These are phyloP conservation scores for Cyamopsis tetragonoloba DNA, from an alignment of 306 rosid species.

Conservation along the genomic window DNA sequence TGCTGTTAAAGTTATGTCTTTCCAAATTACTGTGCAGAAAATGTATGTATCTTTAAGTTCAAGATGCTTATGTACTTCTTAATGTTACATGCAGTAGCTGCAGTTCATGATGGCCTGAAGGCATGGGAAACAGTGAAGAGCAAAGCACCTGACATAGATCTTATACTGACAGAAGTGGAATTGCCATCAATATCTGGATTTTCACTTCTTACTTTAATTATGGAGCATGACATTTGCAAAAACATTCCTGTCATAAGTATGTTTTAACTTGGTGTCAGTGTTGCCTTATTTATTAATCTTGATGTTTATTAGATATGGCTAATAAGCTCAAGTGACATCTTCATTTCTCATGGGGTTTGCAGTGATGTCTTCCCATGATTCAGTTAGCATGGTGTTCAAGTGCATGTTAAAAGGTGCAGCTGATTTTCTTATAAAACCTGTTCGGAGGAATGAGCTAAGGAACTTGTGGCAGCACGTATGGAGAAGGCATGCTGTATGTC, in stretches of 20 bases:
- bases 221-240: conserved; percentile 70
- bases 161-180: conserved; percentile 72
- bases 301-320: conserved; percentile 20
- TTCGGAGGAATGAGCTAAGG: conserved; percentile 73
- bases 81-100: conserved; percentile 47
- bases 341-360: conserved; percentile 31
- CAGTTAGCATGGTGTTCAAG: conserved; percentile 54
- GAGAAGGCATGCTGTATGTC: conserved; percentile 68
- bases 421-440: conserved; percentile 79
- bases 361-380: conserved; percentile 86
- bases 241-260: conserved; percentile 80
- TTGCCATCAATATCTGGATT: conserved; percentile 79
- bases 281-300: background rate
- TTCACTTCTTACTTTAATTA: conserved; percentile 60
- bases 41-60: background rate
- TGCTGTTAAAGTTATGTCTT: background rate
- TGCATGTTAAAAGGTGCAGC: conserved; percentile 79
- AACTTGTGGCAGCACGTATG: conserved; percentile 91
- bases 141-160: conserved; percentile 54
- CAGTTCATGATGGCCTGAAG: conserved; percentile 66
- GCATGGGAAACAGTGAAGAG: conserved; percentile 82
- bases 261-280: conserved; percentile 28
- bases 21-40: background rate
- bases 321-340: conserved; percentile 1
- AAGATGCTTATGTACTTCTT: background rate